Conservation (phyloP, 163 green algal species). For the Prototheca cutis region DNA sequence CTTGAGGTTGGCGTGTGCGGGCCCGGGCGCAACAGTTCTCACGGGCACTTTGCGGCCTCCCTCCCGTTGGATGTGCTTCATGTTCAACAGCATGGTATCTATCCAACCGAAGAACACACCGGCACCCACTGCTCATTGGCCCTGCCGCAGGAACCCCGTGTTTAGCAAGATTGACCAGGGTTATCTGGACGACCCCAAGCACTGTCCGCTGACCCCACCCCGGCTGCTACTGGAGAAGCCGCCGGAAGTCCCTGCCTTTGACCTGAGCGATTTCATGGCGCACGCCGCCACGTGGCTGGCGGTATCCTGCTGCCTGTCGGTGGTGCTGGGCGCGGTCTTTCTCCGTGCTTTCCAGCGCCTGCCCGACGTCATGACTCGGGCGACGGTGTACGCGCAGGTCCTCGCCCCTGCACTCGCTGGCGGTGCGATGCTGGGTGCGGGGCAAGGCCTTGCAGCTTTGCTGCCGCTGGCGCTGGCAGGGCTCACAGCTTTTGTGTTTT, state of each 20-base stretch:
- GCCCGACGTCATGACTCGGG: constrained; percentile 18
- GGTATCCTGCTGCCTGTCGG: constrained; percentile 8
- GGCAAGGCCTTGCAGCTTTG: constrained; percentile 5
- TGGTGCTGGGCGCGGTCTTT: constrained; percentile 29
- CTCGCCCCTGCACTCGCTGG: constrained; percentile 6
- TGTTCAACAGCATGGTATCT: neutral
- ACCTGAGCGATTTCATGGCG: constrained; percentile 21
- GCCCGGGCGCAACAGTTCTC: too few relatives aligned
- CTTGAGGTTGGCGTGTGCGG: too few relatives aligned
- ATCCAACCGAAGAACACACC: neutral
- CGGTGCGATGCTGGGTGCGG: constrained; percentile 15
- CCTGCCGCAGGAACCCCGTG: constrained; percentile 25
- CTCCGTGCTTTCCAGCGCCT: constrained; percentile 30
- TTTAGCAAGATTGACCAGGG: constrained; percentile 13
- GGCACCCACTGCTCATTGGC: neutral
- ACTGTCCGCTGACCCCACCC: constrained; percentile 22
- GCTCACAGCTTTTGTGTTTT: constrained; percentile 25
- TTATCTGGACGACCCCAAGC: constrained; percentile 17
- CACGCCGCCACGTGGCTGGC: constrained; percentile 29
- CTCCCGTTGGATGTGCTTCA: neutral
- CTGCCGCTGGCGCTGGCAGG: constrained; percentile 19
- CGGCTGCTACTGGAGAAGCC: constrained; percentile 10
- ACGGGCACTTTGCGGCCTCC: too few relatives aligned
- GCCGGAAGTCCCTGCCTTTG: constrained; percentile 11
- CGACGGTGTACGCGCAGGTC: constrained; percentile 26